Conservation (phyloP, 2,329 filamentous ascomycete genomes). For the Fusarium pilosicola region DNA sequence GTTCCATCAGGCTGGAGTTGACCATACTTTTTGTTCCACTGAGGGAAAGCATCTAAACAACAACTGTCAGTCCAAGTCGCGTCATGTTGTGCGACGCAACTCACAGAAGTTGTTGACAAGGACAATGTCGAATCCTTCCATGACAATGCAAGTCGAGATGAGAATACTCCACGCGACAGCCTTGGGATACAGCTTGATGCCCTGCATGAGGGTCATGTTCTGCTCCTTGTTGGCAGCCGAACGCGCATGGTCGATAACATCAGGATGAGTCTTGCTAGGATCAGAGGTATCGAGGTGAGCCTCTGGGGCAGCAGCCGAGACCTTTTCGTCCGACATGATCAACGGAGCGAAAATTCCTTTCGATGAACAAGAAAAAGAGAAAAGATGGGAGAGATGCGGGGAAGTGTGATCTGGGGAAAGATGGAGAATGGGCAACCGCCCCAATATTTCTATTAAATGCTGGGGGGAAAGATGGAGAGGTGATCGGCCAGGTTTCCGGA, state of each 20-base stretch:
- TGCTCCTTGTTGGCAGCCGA: conserved; percentile 34
- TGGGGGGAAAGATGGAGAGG: neutral
- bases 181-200: conserved; percentile 37
- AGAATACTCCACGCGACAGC: conserved; percentile 35
- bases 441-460: conserved; percentile 4
- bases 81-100: neutral
- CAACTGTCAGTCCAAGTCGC: neutral
- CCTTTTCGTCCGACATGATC: conserved; percentile 25
- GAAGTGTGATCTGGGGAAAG: conserved; percentile 12
- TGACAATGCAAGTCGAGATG: conserved; percentile 39
- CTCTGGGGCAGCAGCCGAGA: conserved; percentile 10
- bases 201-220: conserved; percentile 38
- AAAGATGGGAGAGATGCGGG: conserved; percentile 10
- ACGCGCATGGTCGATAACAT: conserved; percentile 35
- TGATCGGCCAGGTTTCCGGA: neutral
- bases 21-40: conserved; percentile 39
- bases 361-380: neutral
- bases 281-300: neutral
- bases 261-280: conserved; percentile 32
- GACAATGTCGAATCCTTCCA: conserved; percentile 37
- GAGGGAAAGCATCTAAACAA: conserved; percentile 28
- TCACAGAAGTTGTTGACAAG: conserved; percentile 38
- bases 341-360: neutral
- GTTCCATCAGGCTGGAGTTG: conserved; percentile 22
- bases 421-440: conserved; percentile 1